Percentiles rank a stretch among this genome's conserved stretches.
Conservation (phyloP, 2,329 filamentous ascomycete genomes). For the Ophiocordyceps polyrhachis-furcata region DNA sequence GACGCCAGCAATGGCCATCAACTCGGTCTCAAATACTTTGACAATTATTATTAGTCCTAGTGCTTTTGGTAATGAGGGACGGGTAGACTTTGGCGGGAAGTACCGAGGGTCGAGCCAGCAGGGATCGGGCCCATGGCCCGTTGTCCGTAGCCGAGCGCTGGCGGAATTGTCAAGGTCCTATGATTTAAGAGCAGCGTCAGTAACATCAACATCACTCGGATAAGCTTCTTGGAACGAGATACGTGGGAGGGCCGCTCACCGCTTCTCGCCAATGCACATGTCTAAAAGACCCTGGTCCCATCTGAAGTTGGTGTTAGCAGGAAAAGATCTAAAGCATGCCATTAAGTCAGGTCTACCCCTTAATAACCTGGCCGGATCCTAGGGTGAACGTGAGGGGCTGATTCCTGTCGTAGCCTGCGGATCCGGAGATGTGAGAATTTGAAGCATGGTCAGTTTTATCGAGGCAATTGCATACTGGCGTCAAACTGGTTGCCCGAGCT, state of each 20-base stretch:
- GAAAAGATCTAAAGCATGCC: background rate
- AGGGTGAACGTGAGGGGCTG: constrained; percentile 62
- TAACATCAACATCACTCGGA: background rate
- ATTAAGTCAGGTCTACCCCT: constrained; percentile 40
- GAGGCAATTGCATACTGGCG: constrained; percentile 29
- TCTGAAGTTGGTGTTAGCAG: constrained; percentile 17
- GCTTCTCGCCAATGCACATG: constrained; percentile 94
- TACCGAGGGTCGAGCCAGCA: constrained; percentile 57
- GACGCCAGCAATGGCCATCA: constrained; percentile 68
- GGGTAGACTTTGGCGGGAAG: background rate
- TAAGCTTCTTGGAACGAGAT: background rate
- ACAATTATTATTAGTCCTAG: background rate
- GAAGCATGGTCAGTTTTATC: background rate
- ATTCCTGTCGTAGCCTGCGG: constrained; percentile 52
- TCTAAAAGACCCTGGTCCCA: constrained; percentile 83
- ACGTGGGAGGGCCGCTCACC: constrained; percentile 17
- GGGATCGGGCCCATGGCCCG: constrained; percentile 67
- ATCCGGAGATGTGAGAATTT: constrained; percentile 1
- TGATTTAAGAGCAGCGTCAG: background rate
- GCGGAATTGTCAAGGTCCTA: constrained; percentile 74
- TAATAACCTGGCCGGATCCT: constrained; percentile 70
- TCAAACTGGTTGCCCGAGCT: constrained; percentile 66
- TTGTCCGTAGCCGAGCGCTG: constrained; percentile 65
- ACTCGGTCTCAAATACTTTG: constrained; percentile 75
- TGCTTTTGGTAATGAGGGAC: background rate